Evolutionary conservation across 1,284 basidiomycete species (phyloP).

Genomic region (Thelephora terrestris): DNA sequence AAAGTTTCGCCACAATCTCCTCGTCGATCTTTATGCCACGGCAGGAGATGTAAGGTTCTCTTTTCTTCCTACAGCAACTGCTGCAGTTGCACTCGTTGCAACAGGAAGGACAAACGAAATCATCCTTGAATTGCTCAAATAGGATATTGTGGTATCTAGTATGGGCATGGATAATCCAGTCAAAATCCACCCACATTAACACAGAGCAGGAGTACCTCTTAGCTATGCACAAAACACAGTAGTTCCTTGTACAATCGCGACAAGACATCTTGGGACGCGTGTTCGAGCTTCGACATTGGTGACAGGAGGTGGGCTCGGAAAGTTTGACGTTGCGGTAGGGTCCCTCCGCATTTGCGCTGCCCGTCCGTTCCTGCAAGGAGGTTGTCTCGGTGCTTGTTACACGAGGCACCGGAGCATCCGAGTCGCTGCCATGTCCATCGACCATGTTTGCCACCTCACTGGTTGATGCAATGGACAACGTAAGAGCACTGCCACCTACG

Average conservation of each 20-base stretch:
- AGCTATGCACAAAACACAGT: constrained; percentile 18
- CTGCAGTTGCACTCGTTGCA: constrained; percentile 18
- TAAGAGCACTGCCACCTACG: too few species aligned
- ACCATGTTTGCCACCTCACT: too few species aligned
- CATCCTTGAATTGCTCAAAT: constrained; percentile 13
- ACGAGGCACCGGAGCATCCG: too few species aligned
- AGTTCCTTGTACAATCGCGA: constrained; percentile 15
- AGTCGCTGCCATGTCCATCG: too few species aligned
- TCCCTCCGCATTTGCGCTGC: too few species aligned
- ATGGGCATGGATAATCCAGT: not conserved
- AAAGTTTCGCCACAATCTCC: not conserved
- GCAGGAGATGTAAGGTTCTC: constrained; percentile 16
- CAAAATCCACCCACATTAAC: not conserved
- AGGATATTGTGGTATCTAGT: constrained; percentile 16
- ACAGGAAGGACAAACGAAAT: constrained; percentile 19
- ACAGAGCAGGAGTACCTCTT: constrained; percentile 14
- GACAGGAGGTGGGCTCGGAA: constrained; percentile 11
- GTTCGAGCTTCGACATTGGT: constrained; percentile 18
- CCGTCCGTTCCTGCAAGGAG: too few species aligned
- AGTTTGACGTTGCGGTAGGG: too few species aligned
- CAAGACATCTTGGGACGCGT: constrained; percentile 19
- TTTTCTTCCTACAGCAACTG: constrained; percentile 14
- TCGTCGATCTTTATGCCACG: not conserved
- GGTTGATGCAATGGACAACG: too few species aligned
- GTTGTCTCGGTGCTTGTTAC: too few species aligned